Percentiles rank a stretch among this genome's conserved stretches.
Evolutionary conservation across 2,329 filamentous ascomycete genomes (phyloP).

Genomic region (Cercospora zeina): DNA sequence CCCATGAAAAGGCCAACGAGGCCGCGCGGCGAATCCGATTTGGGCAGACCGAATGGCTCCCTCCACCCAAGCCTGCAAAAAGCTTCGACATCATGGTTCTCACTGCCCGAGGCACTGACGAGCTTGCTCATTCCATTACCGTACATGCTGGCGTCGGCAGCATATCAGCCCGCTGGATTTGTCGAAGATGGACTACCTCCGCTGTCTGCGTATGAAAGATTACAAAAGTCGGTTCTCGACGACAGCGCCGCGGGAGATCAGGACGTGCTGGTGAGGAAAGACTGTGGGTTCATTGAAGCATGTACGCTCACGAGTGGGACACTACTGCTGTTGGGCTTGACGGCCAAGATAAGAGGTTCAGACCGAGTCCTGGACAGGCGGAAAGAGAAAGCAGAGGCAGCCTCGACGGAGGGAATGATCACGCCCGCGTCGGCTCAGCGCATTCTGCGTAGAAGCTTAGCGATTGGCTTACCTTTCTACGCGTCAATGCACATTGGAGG

Average conservation of each 20-base stretch:
- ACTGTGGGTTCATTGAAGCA: constrained; percentile 45
- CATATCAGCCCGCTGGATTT: constrained; percentile 42
- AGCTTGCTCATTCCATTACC: constrained; percentile 54
- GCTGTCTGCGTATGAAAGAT: constrained; percentile 36
- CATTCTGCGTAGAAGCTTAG: constrained; percentile 31
- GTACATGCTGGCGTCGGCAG: constrained; percentile 50
- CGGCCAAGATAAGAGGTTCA: constrained; percentile 40
- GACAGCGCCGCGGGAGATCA: constrained; percentile 22
- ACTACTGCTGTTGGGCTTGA: constrained; percentile 47
- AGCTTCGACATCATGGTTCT: constrained; percentile 35
- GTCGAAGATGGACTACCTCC: constrained; percentile 33
- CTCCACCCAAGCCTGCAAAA: constrained; percentile 29
- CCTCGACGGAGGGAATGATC: constrained; percentile 22
- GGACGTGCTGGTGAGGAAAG: constrained; percentile 18
- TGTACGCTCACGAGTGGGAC: constrained; percentile 51
- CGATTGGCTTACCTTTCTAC: constrained; percentile 55
- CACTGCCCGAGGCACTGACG: constrained; percentile 51
- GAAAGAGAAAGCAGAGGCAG: constrained; percentile 34
- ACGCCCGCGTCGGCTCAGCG: constrained; percentile 21
- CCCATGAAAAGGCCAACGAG: constrained; percentile 40
- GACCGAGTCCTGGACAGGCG: constrained; percentile 36
- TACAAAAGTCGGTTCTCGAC: constrained; percentile 34
- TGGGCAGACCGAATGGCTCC: constrained; percentile 42
- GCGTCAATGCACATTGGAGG: constrained; percentile 58
- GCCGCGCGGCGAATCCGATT: constrained; percentile 49